Percentiles rank a stretch among this genome's conserved stretches.
phyloP scores from a whole-genome alignment of 208 protist genomes.

The Phytomonas francai region DNA sequence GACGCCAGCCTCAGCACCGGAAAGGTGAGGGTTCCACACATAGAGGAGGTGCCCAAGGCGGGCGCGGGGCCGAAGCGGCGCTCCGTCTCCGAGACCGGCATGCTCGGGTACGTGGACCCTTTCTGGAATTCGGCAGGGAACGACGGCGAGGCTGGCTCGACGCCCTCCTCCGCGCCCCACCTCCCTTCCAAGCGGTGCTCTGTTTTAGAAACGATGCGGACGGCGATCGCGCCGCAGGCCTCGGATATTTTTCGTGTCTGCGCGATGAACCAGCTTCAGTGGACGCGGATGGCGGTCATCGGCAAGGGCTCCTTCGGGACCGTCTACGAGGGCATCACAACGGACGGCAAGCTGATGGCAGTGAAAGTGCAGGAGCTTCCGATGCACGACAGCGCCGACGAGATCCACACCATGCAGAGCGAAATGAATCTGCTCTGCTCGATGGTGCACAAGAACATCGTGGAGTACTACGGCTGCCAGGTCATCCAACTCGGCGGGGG shows the following conservation, averaged over 20 bases:
- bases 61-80: too few species aligned
- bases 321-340: constrained; percentile 86
- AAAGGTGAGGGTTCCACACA: too few species aligned
- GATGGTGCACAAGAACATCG: constrained; percentile 82
- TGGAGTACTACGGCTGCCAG: constrained; percentile 87
- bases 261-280: constrained; percentile 49
- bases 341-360: constrained; percentile 73
- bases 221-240: too few species aligned
- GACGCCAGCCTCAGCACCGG: neutral
- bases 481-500: constrained; percentile 35
- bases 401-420: constrained; percentile 42
- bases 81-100: too few species aligned
- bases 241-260: too few species aligned
- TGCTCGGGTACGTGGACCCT: too few species aligned
- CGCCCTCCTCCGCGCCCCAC: neutral
- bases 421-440: constrained; percentile 86
- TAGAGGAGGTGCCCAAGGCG: too few species aligned
- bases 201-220: too few species aligned
- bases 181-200: too few species aligned
- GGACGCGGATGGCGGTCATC: constrained; percentile 67
- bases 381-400: constrained; percentile 41
- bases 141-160: too few species aligned
- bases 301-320: constrained; percentile 83
- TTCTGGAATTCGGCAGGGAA: too few species aligned
- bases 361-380: constrained; percentile 87